Conservation (phyloP, 345 rosid genomes). For the Excoecaria agallocha region DNA sequence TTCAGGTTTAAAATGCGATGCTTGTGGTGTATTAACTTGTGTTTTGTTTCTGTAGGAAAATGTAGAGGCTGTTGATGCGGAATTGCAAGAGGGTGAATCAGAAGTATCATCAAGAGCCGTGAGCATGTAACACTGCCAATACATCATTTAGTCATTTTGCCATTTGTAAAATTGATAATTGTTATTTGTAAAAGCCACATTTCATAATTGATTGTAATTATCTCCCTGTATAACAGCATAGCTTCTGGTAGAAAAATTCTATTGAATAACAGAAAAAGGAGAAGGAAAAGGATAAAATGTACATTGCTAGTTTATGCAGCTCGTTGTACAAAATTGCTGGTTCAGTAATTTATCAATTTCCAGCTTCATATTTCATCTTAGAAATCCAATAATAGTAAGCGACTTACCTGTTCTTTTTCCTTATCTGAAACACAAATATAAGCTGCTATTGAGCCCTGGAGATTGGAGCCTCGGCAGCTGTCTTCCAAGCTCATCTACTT, state of each 20-base stretch:
- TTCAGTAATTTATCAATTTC: too few relatives aligned
- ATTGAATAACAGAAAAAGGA: slow-evolving; percentile 7
- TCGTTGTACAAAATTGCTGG: slow-evolving; percentile 11
- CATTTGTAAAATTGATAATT: slow-evolving; percentile 14
- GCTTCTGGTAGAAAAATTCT: slow-evolving; percentile 22
- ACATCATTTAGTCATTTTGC: neutral
- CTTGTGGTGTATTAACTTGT: neutral
- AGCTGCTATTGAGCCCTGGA: too few relatives aligned
- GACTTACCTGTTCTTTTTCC: too few relatives aligned
- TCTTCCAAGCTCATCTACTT: too few relatives aligned
- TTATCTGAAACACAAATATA: too few relatives aligned
- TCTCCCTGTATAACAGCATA: slow-evolving; percentile 33
- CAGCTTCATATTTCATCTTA: neutral
- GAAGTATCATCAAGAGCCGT: slow-evolving; percentile 58
- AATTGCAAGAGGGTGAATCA: slow-evolving; percentile 54
- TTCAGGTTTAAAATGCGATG: too few relatives aligned
- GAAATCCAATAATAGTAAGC: neutral
- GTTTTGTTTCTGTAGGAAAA: slow-evolving; percentile 35
- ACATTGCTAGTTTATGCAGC: neutral
- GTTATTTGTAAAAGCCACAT: slow-evolving; percentile 41
- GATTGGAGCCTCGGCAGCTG: too few relatives aligned
- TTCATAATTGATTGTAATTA: slow-evolving; percentile 38
- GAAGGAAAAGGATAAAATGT: neutral
- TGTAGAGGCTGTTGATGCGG: slow-evolving; percentile 33
- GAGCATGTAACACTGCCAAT: slow-evolving; percentile 53